phyloP scores from a whole-genome alignment of 228 moss, liverwort and hornwort species.

The Sphagnum fallax region DNA sequence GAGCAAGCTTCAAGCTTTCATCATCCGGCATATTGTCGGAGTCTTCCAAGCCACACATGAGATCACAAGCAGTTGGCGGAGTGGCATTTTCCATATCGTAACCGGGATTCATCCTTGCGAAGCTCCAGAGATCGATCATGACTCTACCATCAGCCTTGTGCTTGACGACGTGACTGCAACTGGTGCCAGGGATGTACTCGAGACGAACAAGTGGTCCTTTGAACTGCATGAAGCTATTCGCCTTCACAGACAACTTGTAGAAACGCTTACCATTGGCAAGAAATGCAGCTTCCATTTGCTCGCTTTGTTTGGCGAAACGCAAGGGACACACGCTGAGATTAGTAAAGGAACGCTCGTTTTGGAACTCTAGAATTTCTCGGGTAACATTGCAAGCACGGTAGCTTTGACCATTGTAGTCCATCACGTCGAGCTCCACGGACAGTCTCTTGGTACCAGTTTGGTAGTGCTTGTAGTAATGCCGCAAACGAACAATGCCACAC shows the following conservation, averaged over 20 bases:
- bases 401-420: conserved; percentile 37
- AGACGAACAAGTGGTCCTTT: conserved; percentile 28
- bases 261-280: conserved; percentile 45
- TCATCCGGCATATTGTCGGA: not conserved
- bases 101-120: conserved; percentile 56
- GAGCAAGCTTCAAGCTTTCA: conserved; percentile 12
- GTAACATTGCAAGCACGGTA: conserved; percentile 19
- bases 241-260: conserved; percentile 18
- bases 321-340: conserved; percentile 35
- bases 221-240: conserved; percentile 41
- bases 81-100: conserved; percentile 34
- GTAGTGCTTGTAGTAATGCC: not conserved
- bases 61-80: conserved; percentile 13
- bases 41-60: not conserved
- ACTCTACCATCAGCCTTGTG: conserved; percentile 63
- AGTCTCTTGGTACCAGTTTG: conserved; percentile 8
- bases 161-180: conserved; percentile 27
- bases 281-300: conserved; percentile 29
- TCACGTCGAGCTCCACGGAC: conserved; percentile 8
- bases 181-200: not conserved
- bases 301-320: conserved; percentile 9
- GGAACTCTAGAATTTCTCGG: conserved; percentile 11
- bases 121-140: conserved; percentile 62
- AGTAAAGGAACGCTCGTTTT: conserved; percentile 34
- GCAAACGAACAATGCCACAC: conserved; percentile 19